Base-by-base conservation (phyloP, 768 basidiomycete genomes). In the Chiua virens region DNA sequence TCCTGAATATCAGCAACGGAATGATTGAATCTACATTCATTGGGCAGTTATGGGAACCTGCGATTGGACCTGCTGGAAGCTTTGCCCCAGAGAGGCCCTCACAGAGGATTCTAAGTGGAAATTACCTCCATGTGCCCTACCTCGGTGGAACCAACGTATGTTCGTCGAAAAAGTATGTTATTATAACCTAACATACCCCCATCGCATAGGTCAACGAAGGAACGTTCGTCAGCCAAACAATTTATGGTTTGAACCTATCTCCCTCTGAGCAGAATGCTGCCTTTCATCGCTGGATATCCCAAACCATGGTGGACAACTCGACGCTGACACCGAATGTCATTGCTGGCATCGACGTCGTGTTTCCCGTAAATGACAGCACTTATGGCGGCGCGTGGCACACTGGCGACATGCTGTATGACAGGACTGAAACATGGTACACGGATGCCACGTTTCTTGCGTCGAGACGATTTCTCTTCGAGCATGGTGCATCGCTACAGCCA, bases 321-420 rank as follows among this genome's bases (percentile, higher is more conserved):
- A 60, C 54, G 15, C 41, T 60, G 18, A 43, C 49, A 10, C 42
- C 42, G 0, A 14, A 43, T 69, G 20, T 79, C 76, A 3, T 81
- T 2, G 53, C 72, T 27, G 59, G 69, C 2, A 71, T 80, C 30
- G 59, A 74, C 28, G 35, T 47, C 0, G 50, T 78, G 9, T 85
- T 72, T 63, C 79, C 80, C 0, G 76, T 77, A 0, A 77, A 82
- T 43, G 76, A 79, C 44, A 67, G 74, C 3, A 59, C 71, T 3
- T 61, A 75, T 4, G 80, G 81, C 4, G 77, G 75, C 1, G 73
- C 76, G 0, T 83, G 81, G 68, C 76, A 79, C 49, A 85, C 80
- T 0, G 82, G 83, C 0, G 80, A 85, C 59, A 77, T 76, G 8
- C 67, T 85, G 6, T 85, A 80, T 47, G 82, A 85, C 56, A 64